phyloP scores from a whole-genome alignment of 768 basidiomycete genomes.

The Xerocomus spinulosus region DNA sequence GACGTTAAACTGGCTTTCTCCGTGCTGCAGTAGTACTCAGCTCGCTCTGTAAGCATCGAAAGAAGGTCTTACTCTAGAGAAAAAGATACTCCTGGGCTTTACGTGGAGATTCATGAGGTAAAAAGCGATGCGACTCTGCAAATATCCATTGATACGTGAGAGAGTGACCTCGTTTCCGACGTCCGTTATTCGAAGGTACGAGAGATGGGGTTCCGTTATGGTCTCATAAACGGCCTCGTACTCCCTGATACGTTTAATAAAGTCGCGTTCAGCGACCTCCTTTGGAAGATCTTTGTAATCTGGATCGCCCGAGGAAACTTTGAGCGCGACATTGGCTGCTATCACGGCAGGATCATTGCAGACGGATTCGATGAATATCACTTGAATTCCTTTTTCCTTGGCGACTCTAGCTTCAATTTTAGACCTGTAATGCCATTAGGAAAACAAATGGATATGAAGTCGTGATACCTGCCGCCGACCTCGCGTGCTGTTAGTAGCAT shows the following conservation, averaged over 20 bases:
- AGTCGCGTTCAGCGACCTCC: constrained; percentile 86
- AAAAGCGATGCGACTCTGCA: constrained; percentile 96
- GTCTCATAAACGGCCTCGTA: constrained; percentile 97
- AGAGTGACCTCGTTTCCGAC: constrained; percentile 88
- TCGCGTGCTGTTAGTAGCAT: constrained; percentile 92
- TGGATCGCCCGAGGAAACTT: constrained; percentile 94
- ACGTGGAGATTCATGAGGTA: constrained; percentile 98
- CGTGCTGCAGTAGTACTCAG: constrained; percentile 58
- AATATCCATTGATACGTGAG: constrained; percentile 85
- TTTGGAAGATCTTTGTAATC: constrained; percentile 90
- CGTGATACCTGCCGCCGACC: constrained; percentile 54
- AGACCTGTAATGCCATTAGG: constrained; percentile 43
- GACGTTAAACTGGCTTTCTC: constrained; percentile 95
- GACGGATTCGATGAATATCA: constrained; percentile 92
- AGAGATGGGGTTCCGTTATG: constrained; percentile 85
- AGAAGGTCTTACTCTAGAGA: constrained; percentile 72
- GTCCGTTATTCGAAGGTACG: constrained; percentile 88
- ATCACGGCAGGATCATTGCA: constrained; percentile 94
- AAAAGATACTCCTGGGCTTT: constrained; percentile 93
- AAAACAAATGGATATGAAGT: not conserved
- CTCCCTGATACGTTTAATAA: constrained; percentile 82
- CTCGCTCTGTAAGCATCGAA: not conserved
- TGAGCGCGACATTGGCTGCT: constrained; percentile 92
- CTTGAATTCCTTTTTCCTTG: constrained; percentile 78
- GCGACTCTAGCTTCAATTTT: constrained; percentile 81